Conservation (phyloP, 345 rosid genomes). For the Eutrema heterophyllum region DNA sequence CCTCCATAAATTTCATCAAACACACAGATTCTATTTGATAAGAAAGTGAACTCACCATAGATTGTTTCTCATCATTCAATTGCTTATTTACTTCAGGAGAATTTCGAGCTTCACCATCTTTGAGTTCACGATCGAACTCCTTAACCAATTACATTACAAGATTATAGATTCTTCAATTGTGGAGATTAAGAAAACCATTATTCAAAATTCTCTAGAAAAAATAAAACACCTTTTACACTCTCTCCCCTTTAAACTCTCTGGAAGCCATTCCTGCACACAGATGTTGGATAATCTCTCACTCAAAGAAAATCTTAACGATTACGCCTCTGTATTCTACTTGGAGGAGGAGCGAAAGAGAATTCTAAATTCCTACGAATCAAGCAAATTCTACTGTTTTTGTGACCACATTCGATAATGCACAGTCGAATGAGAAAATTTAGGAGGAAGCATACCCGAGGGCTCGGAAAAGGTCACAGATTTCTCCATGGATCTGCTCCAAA, state of each 20-base stretch:
- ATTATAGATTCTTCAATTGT: not conserved
- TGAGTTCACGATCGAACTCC: conserved; percentile 80
- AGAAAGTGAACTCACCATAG: conserved; percentile 55
- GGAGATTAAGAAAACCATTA: not conserved
- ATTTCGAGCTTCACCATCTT: conserved; percentile 70
- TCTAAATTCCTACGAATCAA: not conserved
- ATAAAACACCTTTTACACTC: conserved; percentile 75
- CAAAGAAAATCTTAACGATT: not conserved
- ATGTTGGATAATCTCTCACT: not conserved
- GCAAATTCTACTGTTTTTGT: not conserved
- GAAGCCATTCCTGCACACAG: conserved; percentile 74
- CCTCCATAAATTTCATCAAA: not conserved
- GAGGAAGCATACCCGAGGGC: conserved; percentile 60
- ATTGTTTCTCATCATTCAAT: conserved; percentile 93
- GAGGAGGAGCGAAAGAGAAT: no score
- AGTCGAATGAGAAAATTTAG: not conserved
- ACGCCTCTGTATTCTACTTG: no score
- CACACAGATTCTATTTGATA: not conserved
- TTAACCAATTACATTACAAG: conserved; percentile 43
- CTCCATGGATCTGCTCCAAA: conserved; percentile 94
- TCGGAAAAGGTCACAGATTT: conserved; percentile 79
- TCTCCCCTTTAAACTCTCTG: conserved; percentile 94
- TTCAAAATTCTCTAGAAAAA: not conserved
- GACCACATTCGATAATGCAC: not conserved
- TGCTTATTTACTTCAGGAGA: conserved; percentile 69